Base-by-base conservation (phyloP, 768 basidiomycete genomes). In the Rhodotorula kratochvilovae region DNA sequence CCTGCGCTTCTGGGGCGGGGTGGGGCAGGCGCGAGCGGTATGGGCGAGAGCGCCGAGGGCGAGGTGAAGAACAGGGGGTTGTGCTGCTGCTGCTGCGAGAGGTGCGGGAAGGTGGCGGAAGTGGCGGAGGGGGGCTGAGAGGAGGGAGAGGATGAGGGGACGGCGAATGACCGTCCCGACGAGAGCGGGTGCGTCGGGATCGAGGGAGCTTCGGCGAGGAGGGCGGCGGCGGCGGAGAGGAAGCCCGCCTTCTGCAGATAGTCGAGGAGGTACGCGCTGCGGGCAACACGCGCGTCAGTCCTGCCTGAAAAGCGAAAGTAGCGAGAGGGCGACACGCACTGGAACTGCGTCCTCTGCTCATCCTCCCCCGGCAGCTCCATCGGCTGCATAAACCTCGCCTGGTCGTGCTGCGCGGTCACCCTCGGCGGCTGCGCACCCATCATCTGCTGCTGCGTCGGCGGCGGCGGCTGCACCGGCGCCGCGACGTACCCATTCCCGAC, bases 251-350 rank as follows among this genome's bases (percentile, higher is more conserved):
- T 51, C 21, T 72, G 68, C 4, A 77, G 63, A 66, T 77, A 77
- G 68, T 76, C 77, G 70, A 76, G 74, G n/a, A 77, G 55, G 63
- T 76, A 77, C 10, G 75, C 45, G 61, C 71, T 73, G 55, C 27
- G 29, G 29, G 7, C 25, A 36, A 8, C 31, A 5, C 23, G 12
- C 33, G n/a, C n/a, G 29, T 15, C 10, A 31, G 51, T 42, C 10
- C 12, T 10, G 3, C 8, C 33, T 2, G 11, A 6, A 3, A n/a
- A 15, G 1, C 1, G n/a, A 8, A 7, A 7, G 23, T 17, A 25
- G 54, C 16, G 42, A 35, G 33, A 17, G 25, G 16, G 3, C 21
- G 3, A 23, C n/a, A 59, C 63, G 54, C 33, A 64, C 63, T 46
- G 51, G 45, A 46, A 57, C 11, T 56, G 66, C 51, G 53, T 23